Percentiles rank a stretch among this genome's conserved stretches.
Evolutionary conservation across 75 land plant genomes (phyloP).

Genomic region (Sequoiadendron giganteum): DNA sequence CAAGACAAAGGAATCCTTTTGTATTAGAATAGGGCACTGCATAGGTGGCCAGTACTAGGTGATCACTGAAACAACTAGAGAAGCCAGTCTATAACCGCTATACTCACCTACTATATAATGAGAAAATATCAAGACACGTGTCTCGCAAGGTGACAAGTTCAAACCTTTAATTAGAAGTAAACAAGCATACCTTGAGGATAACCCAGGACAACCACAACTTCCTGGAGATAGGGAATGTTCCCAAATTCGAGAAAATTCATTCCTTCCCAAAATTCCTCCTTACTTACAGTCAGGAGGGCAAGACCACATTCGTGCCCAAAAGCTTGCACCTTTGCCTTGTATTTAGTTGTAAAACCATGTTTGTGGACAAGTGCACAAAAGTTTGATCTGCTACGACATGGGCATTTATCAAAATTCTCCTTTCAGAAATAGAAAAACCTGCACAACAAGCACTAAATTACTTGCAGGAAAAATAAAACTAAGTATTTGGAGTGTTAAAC

Average conservation of each 20-base stretch:
- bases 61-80: neutral
- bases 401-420: constrained; percentile 85
- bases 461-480: too few relatives aligned
- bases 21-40: neutral
- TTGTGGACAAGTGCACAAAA: constrained; percentile 84
- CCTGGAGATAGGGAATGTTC: constrained; percentile 82
- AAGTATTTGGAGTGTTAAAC: neutral
- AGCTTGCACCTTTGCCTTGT: constrained; percentile 79
- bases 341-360: constrained; percentile 90
- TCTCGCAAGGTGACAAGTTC: neutral
- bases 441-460: constrained; percentile 11
- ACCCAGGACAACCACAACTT: constrained; percentile 94
- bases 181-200: constrained; percentile 81
- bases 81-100: neutral
- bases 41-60: neutral
- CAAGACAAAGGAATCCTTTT: neutral
- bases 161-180: neutral
- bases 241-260: constrained; percentile 75
- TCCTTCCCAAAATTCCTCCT: constrained; percentile 92
- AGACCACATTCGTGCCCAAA: constrained; percentile 94
- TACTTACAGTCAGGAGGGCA: constrained; percentile 76
- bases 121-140: neutral
- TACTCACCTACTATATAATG: neutral
- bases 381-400: constrained; percentile 96
- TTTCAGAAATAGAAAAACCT: constrained; percentile 81